Base-by-base conservation (phyloP, 257 asterid genomes). In the Verbascum thapsus region DNA sequence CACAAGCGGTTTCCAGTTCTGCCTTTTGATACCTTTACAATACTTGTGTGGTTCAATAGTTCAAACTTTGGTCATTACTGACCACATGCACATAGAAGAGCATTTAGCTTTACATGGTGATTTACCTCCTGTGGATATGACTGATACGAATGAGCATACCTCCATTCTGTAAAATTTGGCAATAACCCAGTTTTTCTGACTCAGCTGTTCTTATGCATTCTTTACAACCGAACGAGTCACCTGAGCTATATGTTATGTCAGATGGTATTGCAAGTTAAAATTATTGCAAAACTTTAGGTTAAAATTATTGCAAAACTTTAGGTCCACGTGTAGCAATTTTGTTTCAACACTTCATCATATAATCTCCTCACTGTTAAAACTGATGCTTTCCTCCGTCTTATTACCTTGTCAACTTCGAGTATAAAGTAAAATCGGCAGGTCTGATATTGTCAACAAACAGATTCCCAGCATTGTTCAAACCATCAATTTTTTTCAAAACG, bases 161-260 rank as follows among this genome's bases (percentile, higher is more conserved):
- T 56, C 48, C 2, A 26, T 26, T 26, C 5, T 26, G 18, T 35
- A 7, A 16, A 34, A 30, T 56, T 15, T 4, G 16, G 30, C 44
- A 12, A 13, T 42, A 23, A 32, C 39, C 40, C 56, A 11, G 0
- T 43, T 54, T 43, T 54, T 17, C 49, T 5, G 17, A 42, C 5
- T 43, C 37, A 41, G 48, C 18, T 42, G 22, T 10, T 66, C 65
- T 61, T 58, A n/a, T 19, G 32, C 70, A 49, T 18, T 48, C 19
- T 34, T 23, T 61, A 40, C 32, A 58, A 42, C n/a, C 45, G 20
- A 44, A 15, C 19, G 20, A 40, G 63, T 35, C 35, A 54, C 53
- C 41, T 59, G n/a, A 42, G 37, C 18, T 54, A n/a, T 58, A 62
- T 7, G 40, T 44, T 47, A 42, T 37, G 38, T 40, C 15, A 49